Conservation (phyloP, 352 stramenopile species). For the Pythium monospermum region DNA sequence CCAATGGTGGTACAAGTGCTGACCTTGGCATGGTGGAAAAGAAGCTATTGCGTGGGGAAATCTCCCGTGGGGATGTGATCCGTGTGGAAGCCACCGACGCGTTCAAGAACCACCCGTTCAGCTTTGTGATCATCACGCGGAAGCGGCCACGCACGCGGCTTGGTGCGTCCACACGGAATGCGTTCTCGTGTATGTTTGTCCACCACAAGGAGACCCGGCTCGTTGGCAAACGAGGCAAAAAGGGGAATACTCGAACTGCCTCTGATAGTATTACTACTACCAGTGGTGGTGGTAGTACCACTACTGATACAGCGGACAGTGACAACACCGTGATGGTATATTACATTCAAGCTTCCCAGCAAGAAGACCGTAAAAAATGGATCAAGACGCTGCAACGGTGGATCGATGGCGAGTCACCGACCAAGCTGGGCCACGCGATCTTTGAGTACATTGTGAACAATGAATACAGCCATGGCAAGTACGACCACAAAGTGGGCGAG, state of each 20-base stretch:
- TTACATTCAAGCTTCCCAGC: slow-evolving; percentile 60
- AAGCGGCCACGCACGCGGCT: slow-evolving; percentile 40
- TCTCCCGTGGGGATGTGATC: slow-evolving; percentile 49
- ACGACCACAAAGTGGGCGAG: slow-evolving; percentile 50
- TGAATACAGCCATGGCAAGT: slow-evolving; percentile 58
- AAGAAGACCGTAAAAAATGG: slow-evolving; percentile 68
- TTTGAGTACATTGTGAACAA: slow-evolving; percentile 75
- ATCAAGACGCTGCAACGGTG: slow-evolving; percentile 63
- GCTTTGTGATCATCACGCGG: slow-evolving; percentile 56
- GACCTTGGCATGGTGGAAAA: slow-evolving; percentile 45
- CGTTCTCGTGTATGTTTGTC: slow-evolving; percentile 38
- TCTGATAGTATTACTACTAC: too few species aligned
- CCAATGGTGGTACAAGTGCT: slow-evolving; percentile 32
- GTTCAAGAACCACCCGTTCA: slow-evolving; percentile 59
- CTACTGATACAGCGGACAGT: slow-evolving; percentile 14
- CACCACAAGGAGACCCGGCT: slow-evolving; percentile 62
- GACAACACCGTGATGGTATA: slow-evolving; percentile 52
- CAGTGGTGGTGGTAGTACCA: background rate
- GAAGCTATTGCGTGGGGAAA: slow-evolving; percentile 61
- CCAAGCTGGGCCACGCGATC: slow-evolving; percentile 52
- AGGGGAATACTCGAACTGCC: too few species aligned
- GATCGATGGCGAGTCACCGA: slow-evolving; percentile 55
- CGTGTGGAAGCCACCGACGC: slow-evolving; percentile 49
- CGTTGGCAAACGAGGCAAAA: slow-evolving; percentile 17
- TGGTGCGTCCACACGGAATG: slow-evolving; percentile 13